Percentiles rank a stretch among this genome's conserved stretches.
Conservation (phyloP, 2,329 filamentous ascomycete species). For the Hawksworthiomyces lignivorus region DNA sequence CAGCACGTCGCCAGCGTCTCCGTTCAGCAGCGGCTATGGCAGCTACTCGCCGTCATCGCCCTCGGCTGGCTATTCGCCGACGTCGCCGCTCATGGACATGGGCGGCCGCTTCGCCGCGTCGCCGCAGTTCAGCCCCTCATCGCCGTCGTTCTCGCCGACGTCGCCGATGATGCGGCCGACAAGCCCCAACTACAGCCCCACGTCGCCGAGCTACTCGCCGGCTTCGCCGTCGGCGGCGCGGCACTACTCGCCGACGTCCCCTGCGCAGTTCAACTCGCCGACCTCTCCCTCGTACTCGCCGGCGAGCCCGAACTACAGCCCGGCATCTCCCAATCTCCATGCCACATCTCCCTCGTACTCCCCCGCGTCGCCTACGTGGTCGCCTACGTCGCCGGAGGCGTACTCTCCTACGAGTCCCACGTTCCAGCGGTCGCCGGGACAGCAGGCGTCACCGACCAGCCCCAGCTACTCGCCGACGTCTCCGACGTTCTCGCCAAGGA, state of each 20-base stretch:
- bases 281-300: slow-evolving; percentile 68
- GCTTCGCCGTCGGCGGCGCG: slow-evolving; percentile 50
- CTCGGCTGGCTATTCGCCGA: slow-evolving; percentile 66
- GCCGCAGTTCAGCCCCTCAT: slow-evolving; percentile 56
- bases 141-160: slow-evolving; percentile 56
- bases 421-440: slow-evolving; percentile 47
- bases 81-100: slow-evolving; percentile 58
- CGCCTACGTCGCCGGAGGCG: slow-evolving; percentile 60
- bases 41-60: slow-evolving; percentile 74
- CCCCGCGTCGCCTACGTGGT: slow-evolving; percentile 69
- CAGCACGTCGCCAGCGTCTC: slow-evolving; percentile 59
- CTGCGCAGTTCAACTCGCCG: slow-evolving; percentile 63
- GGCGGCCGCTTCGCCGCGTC: slow-evolving; percentile 44
- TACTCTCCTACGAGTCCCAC: slow-evolving; percentile 58
- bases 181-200: slow-evolving; percentile 56
- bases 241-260: slow-evolving; percentile 64
- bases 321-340: slow-evolving; percentile 53
- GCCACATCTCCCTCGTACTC: slow-evolving; percentile 55
- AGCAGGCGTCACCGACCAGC: slow-evolving; percentile 56
- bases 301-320: slow-evolving; percentile 63
- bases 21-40: slow-evolving; percentile 48
- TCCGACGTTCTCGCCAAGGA: slow-evolving; percentile 37
- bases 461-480: slow-evolving; percentile 64
- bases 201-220: slow-evolving; percentile 57
- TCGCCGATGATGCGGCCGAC: slow-evolving; percentile 50